Evolutionary conservation across 2,329 filamentous ascomycete genomes (phyloP).

Genomic region (Didymellaceae sp.): DNA sequence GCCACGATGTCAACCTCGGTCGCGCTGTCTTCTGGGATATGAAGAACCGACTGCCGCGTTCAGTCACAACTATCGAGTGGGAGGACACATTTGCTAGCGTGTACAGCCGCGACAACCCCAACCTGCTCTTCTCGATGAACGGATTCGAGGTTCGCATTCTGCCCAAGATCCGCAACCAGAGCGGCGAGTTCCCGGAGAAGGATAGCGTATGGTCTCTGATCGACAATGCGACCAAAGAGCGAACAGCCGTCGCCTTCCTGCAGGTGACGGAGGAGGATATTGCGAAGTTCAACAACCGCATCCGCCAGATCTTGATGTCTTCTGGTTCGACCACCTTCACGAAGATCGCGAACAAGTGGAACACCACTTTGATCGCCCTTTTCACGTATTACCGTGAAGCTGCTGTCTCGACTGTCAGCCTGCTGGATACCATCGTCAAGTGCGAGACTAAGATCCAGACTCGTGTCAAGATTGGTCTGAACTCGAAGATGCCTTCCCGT

Average conservation of each 20-base stretch:
- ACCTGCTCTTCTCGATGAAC: conserved; percentile 95
- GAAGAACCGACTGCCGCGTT: conserved; percentile 93
- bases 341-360: conserved; percentile 99
- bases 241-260: conserved; percentile 95
- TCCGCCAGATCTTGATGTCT: conserved; percentile 98
- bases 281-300: conserved; percentile 98
- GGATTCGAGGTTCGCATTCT: conserved; percentile 97
- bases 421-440: conserved; percentile 97
- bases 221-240: conserved; percentile 94
- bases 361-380: conserved; percentile 92
- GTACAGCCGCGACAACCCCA: conserved; percentile 97
- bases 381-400: conserved; percentile 99
- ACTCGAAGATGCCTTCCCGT: conserved; percentile 99
- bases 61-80: conserved; percentile 97
- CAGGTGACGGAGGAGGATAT: conserved; percentile 98
- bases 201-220: conserved; percentile 98
- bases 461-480: conserved; percentile 95
- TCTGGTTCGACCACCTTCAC: conserved; percentile 99
- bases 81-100: conserved; percentile 98
- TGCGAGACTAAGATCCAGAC: conserved; percentile 99
- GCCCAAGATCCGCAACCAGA: conserved; percentile 92
- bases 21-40: conserved; percentile 98
- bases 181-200: conserved; percentile 96
- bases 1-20: conserved; percentile 96
- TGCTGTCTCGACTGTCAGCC: conserved; percentile 90